These are phyloP conservation scores for Pyrenochaeta sp. DNA, from an alignment of 2,329 filamentous ascomycete species.

Conservation along the genomic window DNA sequence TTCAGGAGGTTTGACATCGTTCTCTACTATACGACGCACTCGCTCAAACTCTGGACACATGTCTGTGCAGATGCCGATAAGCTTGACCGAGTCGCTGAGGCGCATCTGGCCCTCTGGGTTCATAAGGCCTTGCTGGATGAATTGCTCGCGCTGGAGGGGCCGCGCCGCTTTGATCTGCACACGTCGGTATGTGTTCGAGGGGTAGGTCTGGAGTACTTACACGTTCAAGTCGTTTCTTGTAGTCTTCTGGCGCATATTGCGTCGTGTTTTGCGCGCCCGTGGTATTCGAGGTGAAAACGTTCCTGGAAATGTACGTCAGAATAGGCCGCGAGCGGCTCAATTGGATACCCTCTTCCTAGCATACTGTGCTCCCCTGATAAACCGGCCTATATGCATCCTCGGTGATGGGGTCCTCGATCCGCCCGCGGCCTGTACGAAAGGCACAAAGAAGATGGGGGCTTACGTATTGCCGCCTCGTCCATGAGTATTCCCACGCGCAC, in stretches of 20 bases:
- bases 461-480: slow-evolving; percentile 12
- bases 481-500: not conserved
- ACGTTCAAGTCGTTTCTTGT: slow-evolving; percentile 31
- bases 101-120: slow-evolving; percentile 67
- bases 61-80: slow-evolving; percentile 67
- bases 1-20: slow-evolving; percentile 69
- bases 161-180: slow-evolving; percentile 52
- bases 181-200: slow-evolving; percentile 13
- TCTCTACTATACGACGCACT: slow-evolving; percentile 68
- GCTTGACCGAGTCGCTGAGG: slow-evolving; percentile 68
- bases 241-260: slow-evolving; percentile 33
- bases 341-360: slow-evolving; percentile 11
- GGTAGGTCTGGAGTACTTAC: slow-evolving; percentile 20
- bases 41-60: slow-evolving; percentile 73
- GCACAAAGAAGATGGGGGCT: slow-evolving; percentile 13
- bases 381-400: slow-evolving; percentile 9
- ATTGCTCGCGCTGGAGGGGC: slow-evolving; percentile 49
- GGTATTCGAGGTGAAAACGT: slow-evolving; percentile 6
- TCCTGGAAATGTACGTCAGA: slow-evolving; percentile 27
- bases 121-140: slow-evolving; percentile 40
- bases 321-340: slow-evolving; percentile 30
- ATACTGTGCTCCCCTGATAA: slow-evolving; percentile 2
- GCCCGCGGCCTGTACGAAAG: slow-evolving; percentile 17
- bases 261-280: slow-evolving; percentile 27
- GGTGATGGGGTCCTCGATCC: slow-evolving; percentile 11